Base-by-base conservation (phyloP, 306 rosid genomes). In the Prunus kanzakura region DNA sequence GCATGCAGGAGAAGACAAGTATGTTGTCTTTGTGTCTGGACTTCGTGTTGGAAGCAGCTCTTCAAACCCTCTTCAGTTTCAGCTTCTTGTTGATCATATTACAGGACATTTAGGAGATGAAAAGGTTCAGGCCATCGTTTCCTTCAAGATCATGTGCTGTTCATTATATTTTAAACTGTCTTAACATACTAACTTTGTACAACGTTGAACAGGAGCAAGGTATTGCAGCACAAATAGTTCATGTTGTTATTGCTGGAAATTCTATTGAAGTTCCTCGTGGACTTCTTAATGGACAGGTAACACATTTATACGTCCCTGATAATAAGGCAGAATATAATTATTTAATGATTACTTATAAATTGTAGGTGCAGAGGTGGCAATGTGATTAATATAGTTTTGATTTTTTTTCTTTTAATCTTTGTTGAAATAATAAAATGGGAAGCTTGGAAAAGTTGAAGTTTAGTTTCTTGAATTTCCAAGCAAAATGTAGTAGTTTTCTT, bases 71-170 rank as follows among this genome's bases (percentile, higher is more conserved):
- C 97, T 95, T 57, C 95, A 86, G 74, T 84, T 92, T 81, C 98
- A 92, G 92, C 98, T 95, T 81, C 89, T 92, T 74, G 82, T 95
- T 78, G 98, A 95, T 81, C 97, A 95, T 83, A 89, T 95, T 70
- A 95, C 98, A 12, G 98, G 98, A 49, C 97, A 95, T 83, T 86
- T 95, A 85, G 98, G 97, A 80, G 98, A 95, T 82, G 93, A 88
- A 84, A 86, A 88, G 96, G 97, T 94, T 81, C 32, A 20, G 47
- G 66, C 54, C 72, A 20, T 82, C 68, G 76, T 75, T 66, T 76
- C 84, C 61, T 72, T n/a, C 63, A 50, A 55, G 2, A 51, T 84
- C 50, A 64, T 52, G 25, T 55, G 68, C 49, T 80, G 71, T 75
- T 78, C 43, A 71, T 66, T 76, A 77, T 54, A 22, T 50, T 55